Evolutionary conservation across 768 basidiomycete species (phyloP), one percentile per base, ranked within the genome.

Genomic region (Suillus discolor): DNA sequence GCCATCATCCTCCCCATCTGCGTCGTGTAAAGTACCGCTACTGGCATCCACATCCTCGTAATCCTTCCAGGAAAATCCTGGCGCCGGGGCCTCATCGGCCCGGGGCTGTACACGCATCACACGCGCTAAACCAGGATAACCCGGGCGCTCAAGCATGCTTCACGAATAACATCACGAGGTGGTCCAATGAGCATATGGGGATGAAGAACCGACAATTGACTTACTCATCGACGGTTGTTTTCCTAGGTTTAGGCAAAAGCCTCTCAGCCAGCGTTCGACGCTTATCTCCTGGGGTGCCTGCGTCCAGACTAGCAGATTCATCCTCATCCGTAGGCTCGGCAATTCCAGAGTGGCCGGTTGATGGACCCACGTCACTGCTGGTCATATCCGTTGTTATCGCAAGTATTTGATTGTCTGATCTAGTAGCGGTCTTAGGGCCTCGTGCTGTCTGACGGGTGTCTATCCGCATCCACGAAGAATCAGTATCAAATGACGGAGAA

Each of bases 381-480:
- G 80, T 79, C 34, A 77, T 64, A 39, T 80, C 79, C 47, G 76
- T 79, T 20, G 73, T 72, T 28, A 74, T 75, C 23, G 62, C 67
- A 3, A 59, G 67, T 63, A 62, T 66, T 54, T 45, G 67, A 25
- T 61, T 51, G 60, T 25, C 49, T 51, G 61, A 60, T 36, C 61
- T 62, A 38, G 67, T 62, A 42, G 62, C 18, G n/a, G 71, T 54
- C 60, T 49, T 54, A 47, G 70, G 39, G 23, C 23, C 66, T 68
- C 61, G 45, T 55, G 65, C 45, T 12, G 23, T 23, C 71, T 68
- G 79, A 62, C 79, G 79, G 36, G 83, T 78, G 67, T 85, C 84
- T n/a, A 92, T 87, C 63, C 87, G 88, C 25, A 90, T 91, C 91
- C 91, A 92, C 6, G 87, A 87, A 41, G 83, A 80, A 68, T 90